Base-by-base conservation (phyloP, 768 basidiomycete genomes). In the Lentinula sp. region DNA sequence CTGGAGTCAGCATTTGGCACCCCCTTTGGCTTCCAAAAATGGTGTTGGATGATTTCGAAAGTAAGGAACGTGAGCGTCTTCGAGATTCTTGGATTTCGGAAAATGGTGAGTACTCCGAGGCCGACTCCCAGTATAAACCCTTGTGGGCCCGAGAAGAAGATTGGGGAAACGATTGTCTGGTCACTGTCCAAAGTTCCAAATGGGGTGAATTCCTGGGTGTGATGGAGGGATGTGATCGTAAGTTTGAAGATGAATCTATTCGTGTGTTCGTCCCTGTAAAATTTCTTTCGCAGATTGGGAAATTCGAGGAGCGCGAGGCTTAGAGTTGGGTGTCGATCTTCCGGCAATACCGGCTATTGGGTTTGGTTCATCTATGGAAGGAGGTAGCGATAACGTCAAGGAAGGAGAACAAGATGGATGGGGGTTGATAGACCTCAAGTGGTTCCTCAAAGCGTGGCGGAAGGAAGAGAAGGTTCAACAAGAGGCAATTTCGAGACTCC, bases 1-100 rank as follows among this genome's bases (percentile, higher is more conserved):
- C 78, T 16, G 73, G 76, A 49, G 79, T 89, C 64, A 84, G 72
- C 71, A 79, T 95, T 35, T 93, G 89, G 87, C 97, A 98, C 71
- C 97, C 97, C 0, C 85, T 99, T 57, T 99, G 96, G 94, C 80
- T 98, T 40, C 93, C 96, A 0, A 97, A 98, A 75, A 81, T 95
- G 75, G 88, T 99, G 34, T 77, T 98, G 40, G 96, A 99, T 68
- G 89, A 91, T 0, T 82, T 85, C 21, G 94, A 95, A 67, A 81
- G 83, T 63, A 79, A 76, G 58, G 79, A 84, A 66, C 73, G 85
- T 69, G 72, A 79, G 21, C 74, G 70, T 18, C 60, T 82, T 23
- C 77, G 75, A 52, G 68, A 68, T 43, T 54, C 66, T 5, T 78
- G 78, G 76, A 75, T 76, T 42, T 56, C 67, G 45, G 73, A 75